Evolutionary conservation across 2,329 filamentous ascomycete species (phyloP), one percentile per base, ranked within the genome.

Genomic region (Amauroascus verrucosus): DNA sequence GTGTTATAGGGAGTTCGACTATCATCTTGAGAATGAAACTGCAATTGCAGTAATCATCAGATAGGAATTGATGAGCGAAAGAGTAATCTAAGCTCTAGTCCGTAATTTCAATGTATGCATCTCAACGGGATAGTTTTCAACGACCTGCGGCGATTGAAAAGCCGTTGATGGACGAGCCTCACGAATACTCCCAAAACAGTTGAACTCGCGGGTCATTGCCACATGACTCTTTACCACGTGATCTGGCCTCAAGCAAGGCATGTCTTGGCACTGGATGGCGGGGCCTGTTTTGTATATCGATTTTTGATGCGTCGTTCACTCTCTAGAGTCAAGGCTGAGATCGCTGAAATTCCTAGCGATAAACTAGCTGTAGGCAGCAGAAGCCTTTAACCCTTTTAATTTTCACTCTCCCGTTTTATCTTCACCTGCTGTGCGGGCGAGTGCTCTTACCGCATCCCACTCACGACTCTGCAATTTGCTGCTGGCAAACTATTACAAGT

Each of bases 11-110:
- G 16, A 41, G 22, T 44, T 37, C 32, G 16, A 9, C 38, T 43
- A 35, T 54, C 51, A 54, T 54, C 37, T 48, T 48, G 50, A 35
- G 20, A 18, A 13, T 38, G 32, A 3, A n/a, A 30, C 38, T 40
- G 32, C 40, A 38, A 30, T 38, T 28, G 30, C 30, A 46, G 40
- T 14, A 32, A 20, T 9, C n/a, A 37, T 30, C n/a, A 40, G 18
- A 37, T 9, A 41, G 35, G 4, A 37, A 22, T 14, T 9, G 33
- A 11, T 13, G 6, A 3, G 37, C 22, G 22, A 4, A 33, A n/a
- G n/a, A n/a, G n/a, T n/a, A n/a, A n/a, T n/a, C n/a, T n/a, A n/a
- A n/a, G n/a, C n/a, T n/a, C n/a, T n/a, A n/a, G n/a, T n/a, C n/a
- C n/a, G n/a, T n/a, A n/a, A n/a, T n/a, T n/a, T n/a, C n/a, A n/a